Conservation (phyloP, 75 land plant species). For the Sequoia sempervirens region DNA sequence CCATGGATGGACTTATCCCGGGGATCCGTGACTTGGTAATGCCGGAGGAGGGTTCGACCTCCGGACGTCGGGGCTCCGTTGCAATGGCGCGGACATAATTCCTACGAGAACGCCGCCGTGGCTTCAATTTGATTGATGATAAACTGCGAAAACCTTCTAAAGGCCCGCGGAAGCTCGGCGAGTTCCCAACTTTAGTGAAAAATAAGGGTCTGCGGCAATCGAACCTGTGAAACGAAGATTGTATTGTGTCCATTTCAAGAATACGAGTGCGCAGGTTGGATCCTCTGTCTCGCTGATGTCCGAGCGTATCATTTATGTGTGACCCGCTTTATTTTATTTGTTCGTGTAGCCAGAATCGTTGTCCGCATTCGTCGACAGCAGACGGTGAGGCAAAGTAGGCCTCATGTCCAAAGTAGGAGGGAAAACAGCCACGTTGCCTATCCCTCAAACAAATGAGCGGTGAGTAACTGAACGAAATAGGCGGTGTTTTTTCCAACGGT, state of each 20-base stretch:
- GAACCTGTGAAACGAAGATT: conserved; percentile 16
- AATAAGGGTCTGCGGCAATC: not conserved
- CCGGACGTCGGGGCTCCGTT: conserved; percentile 17
- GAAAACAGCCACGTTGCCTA: not conserved
- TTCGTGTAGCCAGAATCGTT: not conserved
- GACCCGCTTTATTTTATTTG: not conserved
- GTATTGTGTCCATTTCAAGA: conserved; percentile 6
- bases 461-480: not conserved
- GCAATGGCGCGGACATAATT: conserved; percentile 20
- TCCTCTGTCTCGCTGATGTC: not conserved
- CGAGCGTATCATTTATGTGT: not conserved
- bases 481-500: no score
- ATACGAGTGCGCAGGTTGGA: not conserved
- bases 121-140: not conserved
- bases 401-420: not conserved
- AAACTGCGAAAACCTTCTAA: not conserved
- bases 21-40: not conserved
- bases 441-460: not conserved
- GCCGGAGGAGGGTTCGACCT: conserved; percentile 3
- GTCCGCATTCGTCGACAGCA: not conserved
- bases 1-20: conserved; percentile 1
- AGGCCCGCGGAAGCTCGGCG: not conserved
- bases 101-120: not conserved
- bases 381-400: not conserved
- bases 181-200: not conserved